phyloP scores from a whole-genome alignment of 176 grass and related monocot genomes.

The Triticum turgidum region DNA sequence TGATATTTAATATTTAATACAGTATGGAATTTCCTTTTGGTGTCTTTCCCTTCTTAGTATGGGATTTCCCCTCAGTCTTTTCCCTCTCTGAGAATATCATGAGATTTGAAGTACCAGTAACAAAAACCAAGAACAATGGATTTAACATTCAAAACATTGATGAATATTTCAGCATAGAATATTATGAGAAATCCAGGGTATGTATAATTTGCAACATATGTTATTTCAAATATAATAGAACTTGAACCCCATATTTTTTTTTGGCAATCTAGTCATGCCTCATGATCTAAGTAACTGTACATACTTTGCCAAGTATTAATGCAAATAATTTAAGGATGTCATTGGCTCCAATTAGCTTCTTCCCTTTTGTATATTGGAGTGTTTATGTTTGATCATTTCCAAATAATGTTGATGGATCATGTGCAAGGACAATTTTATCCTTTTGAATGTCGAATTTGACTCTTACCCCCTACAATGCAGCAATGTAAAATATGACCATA shows the following conservation, averaged over 20 bases:
- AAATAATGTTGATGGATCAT: not conserved
- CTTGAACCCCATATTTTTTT: not conserved
- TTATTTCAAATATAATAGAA: not conserved
- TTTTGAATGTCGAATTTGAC: not conserved
- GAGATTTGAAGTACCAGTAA: not conserved
- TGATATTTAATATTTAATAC: not conserved
- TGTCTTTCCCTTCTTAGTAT: not conserved
- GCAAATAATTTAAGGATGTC: not conserved
- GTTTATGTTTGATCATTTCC: not conserved
- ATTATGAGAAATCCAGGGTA: not conserved
- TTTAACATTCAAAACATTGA: not conserved
- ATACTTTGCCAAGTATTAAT: constrained; percentile 6
- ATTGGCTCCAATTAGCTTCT: not conserved
- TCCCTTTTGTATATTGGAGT: not conserved
- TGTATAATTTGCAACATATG: not conserved
- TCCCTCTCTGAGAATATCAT: not conserved
- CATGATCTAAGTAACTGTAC: not conserved
- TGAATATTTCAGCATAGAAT: not conserved
- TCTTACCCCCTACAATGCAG: not conserved
- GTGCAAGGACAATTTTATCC: not conserved
- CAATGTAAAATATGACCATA: not conserved
- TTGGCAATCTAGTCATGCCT: not conserved
- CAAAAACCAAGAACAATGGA: not conserved
- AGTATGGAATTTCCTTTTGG: not conserved
- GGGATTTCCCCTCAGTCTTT: not conserved